Evolutionary conservation across 345 rosid genomes (phyloP), one percentile per base, ranked within the genome.

Genomic region (Aethionema arabicum): DNA sequence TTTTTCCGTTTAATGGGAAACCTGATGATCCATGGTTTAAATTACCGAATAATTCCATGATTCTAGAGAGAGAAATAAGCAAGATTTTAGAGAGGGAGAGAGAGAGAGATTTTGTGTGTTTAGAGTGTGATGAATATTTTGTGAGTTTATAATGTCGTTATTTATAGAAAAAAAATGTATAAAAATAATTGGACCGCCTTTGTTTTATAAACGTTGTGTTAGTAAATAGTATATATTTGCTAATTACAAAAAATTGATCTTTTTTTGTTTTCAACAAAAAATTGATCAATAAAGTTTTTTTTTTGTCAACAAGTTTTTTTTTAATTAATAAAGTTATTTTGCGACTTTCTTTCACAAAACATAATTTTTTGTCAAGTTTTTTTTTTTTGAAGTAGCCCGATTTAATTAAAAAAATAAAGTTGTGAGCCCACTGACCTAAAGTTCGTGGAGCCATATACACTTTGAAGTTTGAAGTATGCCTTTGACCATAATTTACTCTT

Each of bases 1-100:
- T 77, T 69, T 80, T 89, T 16, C 88, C 90, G 53, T 79, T 71
- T 16, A 76, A 59, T 7, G 76, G 65, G 66, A 79, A 77, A 52
- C 43, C 63, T 15, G 59, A 48, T 3, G 64, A 5, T 35, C 53
- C 64, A 15, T 50, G 65, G 53, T 8, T 56, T 29, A 32, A 56
- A 56, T 7, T 70, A 52, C 63, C 67, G 56, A 62, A 53, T 3
- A 61, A 21, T 9, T 67, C 37, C n/a, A 53, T 61, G 58, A 38
- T 63, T 52, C 39, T 44, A 38, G 30, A 59, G 29, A 38, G 42
- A 39, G 37, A 56, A 7, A 6, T 8, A 36, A 11, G 9, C 11
- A 48, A 48, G 8, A 9, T 7, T 58, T 40, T 16, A 30, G 31
- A 48, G 52, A 55, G 63, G 56, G 13, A 0, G 59, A 52, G 63